Base-by-base conservation (phyloP, 495 filamentous ascomycete genomes). In the Lasiosphaeria miniovina region DNA sequence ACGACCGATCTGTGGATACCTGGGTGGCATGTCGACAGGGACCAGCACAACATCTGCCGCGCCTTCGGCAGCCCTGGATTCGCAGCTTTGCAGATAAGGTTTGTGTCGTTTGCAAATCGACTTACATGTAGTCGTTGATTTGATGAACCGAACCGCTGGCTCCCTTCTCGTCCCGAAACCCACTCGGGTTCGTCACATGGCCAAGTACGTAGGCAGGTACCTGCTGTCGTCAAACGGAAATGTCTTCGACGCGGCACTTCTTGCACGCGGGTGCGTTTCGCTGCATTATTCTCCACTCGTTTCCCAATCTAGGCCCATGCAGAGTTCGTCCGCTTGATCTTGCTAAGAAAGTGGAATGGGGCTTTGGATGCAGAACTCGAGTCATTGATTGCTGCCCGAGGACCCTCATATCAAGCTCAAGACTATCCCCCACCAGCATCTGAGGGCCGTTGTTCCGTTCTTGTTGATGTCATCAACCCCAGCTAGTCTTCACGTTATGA, bases 141-240 rank as follows among this genome's bases (percentile, higher is more conserved):
- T 46, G 49, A 35, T 32, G 15, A 6, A 31, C 49, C 49, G 32
- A 3, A 51, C 49, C 6, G 32, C 49, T 35, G 49, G 49, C 5
- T 51, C n/a, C 32, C 49, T 12, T 51, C 49, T 14, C 49, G 32
- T 51, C 17, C 49, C 49, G 24, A 24, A 24, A 46, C 43, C 43
- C 43, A n/a, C 12, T 46, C 43, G 43, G 6, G 4, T 14, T n/a
- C 43, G 4, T 46, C 43, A 46, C 43, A 46, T 46, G 43, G 43
- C 43, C 24, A 24, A 24, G 24, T 24, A 24, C 24, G 24, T 24
- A 24, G 24, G 24, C 24, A 24, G 24, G 24, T 24, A 24, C 24
- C 2, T 11, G 43, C 15, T 46, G 43, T 46, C 12, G 2, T n/a
- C 43, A 46, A 46, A 46, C 43, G 8, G 43, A 46, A 46, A 14